Evolutionary conservation across 2,329 filamentous ascomycete species (phyloP).

Genomic region (Botrytis medusae): DNA sequence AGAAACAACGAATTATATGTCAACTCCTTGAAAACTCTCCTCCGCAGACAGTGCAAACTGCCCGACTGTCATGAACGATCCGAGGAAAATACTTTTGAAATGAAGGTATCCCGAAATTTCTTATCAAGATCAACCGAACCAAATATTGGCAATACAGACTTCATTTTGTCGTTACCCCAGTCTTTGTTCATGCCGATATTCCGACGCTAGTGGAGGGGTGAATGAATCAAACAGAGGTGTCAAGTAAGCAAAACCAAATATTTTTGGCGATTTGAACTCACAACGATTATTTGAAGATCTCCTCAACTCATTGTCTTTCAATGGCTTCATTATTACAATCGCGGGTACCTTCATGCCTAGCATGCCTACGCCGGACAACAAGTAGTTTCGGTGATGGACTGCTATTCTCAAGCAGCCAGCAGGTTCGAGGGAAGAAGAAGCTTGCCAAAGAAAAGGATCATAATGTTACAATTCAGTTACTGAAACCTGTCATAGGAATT

Average conservation of each 20-base stretch:
- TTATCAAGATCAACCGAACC: constrained; percentile 4
- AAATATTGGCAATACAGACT: constrained; percentile 6
- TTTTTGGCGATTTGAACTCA: constrained; percentile 17
- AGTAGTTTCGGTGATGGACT: constrained; percentile 29
- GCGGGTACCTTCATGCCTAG: constrained; percentile 36
- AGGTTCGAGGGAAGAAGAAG: constrained; percentile 47
- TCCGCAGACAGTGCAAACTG: neutral
- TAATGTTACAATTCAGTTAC: constrained; percentile 50
- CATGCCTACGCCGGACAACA: constrained; percentile 36
- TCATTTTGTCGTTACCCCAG: constrained; percentile 5
- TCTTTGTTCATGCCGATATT: constrained; percentile 1
- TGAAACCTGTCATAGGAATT: constrained; percentile 52
- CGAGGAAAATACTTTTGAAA: neutral
- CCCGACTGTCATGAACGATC: neutral
- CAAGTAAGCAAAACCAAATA: constrained; percentile 12
- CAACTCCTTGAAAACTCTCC: neutral
- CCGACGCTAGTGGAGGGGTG: constrained; percentile 15
- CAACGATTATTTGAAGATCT: neutral
- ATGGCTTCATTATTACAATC: constrained; percentile 37
- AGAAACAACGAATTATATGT: neutral
- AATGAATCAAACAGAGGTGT: constrained; percentile 6
- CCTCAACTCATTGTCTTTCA: constrained; percentile 19
- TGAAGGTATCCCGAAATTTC: constrained; percentile 9
- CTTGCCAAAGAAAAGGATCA: constrained; percentile 41
- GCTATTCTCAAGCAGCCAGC: constrained; percentile 36